Percentiles rank a stretch among this genome's conserved stretches.
phyloP scores from a whole-genome alignment of 2,329 filamentous ascomycete species.

The Diaporthe destruens region DNA sequence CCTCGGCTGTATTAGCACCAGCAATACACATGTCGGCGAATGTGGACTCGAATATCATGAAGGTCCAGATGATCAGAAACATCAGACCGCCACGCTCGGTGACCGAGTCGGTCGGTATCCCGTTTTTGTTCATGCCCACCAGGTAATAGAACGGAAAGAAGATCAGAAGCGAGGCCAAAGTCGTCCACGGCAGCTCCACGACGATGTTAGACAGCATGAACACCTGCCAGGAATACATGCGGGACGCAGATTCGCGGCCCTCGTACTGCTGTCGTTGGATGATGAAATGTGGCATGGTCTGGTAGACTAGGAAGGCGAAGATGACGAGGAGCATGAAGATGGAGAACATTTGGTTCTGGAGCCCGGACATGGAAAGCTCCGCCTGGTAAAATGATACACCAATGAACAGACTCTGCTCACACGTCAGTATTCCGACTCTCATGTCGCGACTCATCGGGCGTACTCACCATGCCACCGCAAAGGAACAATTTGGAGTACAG shows the following conservation, averaged over 20 bases:
- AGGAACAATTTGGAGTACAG: constrained; percentile 77
- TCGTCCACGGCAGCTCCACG: constrained; percentile 79
- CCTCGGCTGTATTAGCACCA: constrained; percentile 73
- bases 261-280: constrained; percentile 77
- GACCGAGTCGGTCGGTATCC: constrained; percentile 63
- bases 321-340: constrained; percentile 79
- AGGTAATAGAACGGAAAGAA: constrained; percentile 80
- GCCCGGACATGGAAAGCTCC: constrained; percentile 70
- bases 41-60: constrained; percentile 76
- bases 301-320: constrained; percentile 74
- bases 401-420: constrained; percentile 64
- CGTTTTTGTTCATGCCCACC: constrained; percentile 73
- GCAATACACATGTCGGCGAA: constrained; percentile 76
- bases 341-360: constrained; percentile 78
- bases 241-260: constrained; percentile 76
- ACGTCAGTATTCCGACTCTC: not conserved
- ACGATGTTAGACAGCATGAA: constrained; percentile 76
- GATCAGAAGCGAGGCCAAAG: constrained; percentile 71
- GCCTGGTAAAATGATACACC: constrained; percentile 78
- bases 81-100: constrained; percentile 72
- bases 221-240: constrained; percentile 77
- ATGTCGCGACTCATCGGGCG: not conserved
- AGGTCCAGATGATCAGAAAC: constrained; percentile 74
- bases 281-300: constrained; percentile 79
- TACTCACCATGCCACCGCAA: constrained; percentile 59